Base-by-base conservation (phyloP, 805 yeast genomes). In the Kodamaea laetipori region DNA sequence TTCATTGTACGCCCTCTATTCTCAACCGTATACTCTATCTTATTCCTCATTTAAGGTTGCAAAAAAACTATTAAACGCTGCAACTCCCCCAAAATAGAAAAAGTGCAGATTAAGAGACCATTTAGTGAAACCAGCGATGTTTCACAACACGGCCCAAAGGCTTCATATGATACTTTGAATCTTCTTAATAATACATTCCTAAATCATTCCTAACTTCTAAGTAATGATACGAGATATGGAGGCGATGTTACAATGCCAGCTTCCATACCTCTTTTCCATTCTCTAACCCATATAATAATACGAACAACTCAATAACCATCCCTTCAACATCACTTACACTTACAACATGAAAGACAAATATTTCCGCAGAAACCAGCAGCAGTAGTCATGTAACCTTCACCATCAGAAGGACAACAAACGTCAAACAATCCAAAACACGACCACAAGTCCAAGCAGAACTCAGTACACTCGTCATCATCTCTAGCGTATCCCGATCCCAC, bases 401-500 rank as follows among this genome's bases (percentile, higher is more conserved):
- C 71, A 12, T 55, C 55, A 31, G 62, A 46, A n/a, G 76, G 76
- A 48, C 74, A 69, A 46, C 71, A 69, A 5, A 59, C 53, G 36
- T 67, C 70, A 39, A 63, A 63, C 37, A 67, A 54, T 1, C 76
- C 75, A 43, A 71, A 71, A 49, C 76, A 71, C 13, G 61, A 45
- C 39, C 54, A 57, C 30, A 51, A 56, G 39, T 70, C 75, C 38
- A 64, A 49, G 48, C 71, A 68, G 46, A 71, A 70, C 50, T 70
- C 74, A 6, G 68, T 52, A 48, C 76, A 71, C 46, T 71, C 75
- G 47, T 69, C 67, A 18, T 54, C 37, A 1, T 69, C 66, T 43
- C 67, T 50, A 6, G 66, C 64, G 49, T 65, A 70, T 2, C 76
- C 76, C 13, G 71, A 65, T 7, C 42, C 50, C 21, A 36, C 30